A percentile compares a stretch with the other conserved stretches of the same genome.
Conservation (phyloP, 106 monocot genomes). For the Dactylorhiza incarnata region DNA sequence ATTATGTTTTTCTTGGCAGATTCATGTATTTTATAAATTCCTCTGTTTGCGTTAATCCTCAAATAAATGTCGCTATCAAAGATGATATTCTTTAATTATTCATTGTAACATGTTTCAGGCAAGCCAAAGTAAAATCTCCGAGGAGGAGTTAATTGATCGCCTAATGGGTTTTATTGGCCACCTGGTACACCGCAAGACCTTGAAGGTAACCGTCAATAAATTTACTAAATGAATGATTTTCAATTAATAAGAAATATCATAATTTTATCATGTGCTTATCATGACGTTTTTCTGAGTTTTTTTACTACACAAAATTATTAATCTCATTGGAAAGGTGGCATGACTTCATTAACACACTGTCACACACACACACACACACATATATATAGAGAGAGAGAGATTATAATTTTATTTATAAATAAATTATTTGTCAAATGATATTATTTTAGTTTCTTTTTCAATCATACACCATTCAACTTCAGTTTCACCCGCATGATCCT, state of each 20-base stretch:
- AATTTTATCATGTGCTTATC: background rate
- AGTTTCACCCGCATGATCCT: too few relatives aligned
- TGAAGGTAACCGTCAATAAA: conserved; percentile 49
- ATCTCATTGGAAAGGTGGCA: background rate
- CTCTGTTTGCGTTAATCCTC: background rate
- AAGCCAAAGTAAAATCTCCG: conserved; percentile 64
- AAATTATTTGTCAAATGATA: too few relatives aligned
- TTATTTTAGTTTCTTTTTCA: too few relatives aligned
- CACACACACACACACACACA: too few relatives aligned
- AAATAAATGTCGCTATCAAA: background rate
- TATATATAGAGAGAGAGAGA: too few relatives aligned
- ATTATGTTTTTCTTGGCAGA: background rate
- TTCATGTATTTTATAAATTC: background rate
- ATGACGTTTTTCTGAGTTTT: background rate
- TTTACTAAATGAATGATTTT: background rate
- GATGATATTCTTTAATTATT: background rate
- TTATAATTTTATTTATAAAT: too few relatives aligned
- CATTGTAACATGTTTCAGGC: conserved; percentile 33
- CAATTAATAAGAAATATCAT: background rate
- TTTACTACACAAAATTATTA: background rate
- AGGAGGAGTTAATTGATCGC: conserved; percentile 71
- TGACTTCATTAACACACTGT: background rate
- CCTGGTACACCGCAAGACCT: conserved; percentile 67
- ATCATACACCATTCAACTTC: too few relatives aligned
- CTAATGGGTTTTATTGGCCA: conserved; percentile 96